Base-by-base conservation (phyloP, 371 early-diverging fungal species). In the Mucor mucedo region DNA sequence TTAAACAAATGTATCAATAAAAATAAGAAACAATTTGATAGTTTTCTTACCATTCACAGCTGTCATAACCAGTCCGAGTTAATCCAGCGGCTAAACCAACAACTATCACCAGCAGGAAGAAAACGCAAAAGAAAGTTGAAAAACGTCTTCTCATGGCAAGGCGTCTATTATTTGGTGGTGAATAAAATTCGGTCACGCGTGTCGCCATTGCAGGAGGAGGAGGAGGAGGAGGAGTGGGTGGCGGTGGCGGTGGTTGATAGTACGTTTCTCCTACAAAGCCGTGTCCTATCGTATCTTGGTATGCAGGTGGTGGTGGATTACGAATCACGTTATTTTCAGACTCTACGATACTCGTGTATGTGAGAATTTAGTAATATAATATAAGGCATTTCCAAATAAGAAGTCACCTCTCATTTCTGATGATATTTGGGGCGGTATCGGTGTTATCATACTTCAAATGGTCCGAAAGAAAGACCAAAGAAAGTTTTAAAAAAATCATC, bases 1-100 rank as follows among this genome's bases (percentile, higher is more conserved):
- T 21, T 21, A 27, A 47, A 47, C 3, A 5, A 5, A 47, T 4
- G 4, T 2, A 21, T 21, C 16, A 21, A 27, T 21, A 8, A 21
- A 27, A 47, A n/a, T 4, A 47, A 1, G 7, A 21, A 4, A 21
- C n/a, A 2, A 1, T 21, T 32, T 9, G 5, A 10, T 29, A n/a
- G 4, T 50, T 60, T 13, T 13, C 32, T 32, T 61, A 61, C 61
- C 61, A 64, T 58, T 64, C 65, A 28, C 65, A 64, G 13, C 32
- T 52, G 5, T 58, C 30, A 14, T 53, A 45, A 16, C 28, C 13
- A 28, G 16, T 50, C 11, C 45, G 41, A n/a, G 58, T 53, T 29
- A 64, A 53, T 16, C 59, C 65, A 38, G 53, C 52, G 4, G 53
- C 47, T 35, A 64, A 45, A 2, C 59, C 65, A 28, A 64, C 44